Conservation (phyloP, 164 flowering plant genomes). For the Amborella trichopoda region DNA sequence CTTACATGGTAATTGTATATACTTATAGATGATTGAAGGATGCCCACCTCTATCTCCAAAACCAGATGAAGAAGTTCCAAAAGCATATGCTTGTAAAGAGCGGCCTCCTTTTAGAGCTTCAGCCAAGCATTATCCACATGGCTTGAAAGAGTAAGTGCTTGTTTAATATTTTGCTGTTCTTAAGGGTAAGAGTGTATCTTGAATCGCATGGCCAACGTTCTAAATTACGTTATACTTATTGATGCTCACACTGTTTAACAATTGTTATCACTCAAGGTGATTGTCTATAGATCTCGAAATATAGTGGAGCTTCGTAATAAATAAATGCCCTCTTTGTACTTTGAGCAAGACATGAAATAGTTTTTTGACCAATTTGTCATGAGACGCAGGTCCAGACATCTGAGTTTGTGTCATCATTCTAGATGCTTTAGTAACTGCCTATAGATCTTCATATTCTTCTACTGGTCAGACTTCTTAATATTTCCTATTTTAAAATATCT, state of each 20-base stretch:
- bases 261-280: not conserved
- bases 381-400: too few species aligned
- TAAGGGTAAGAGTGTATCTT: not conserved
- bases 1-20: too few species aligned
- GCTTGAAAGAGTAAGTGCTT: conserved; percentile 64
- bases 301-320: not conserved
- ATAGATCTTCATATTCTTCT: not conserved
- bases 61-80: conserved; percentile 54
- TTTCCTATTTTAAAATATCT: not conserved
- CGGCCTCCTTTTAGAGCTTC: conserved; percentile 88
- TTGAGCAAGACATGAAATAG: not conserved
- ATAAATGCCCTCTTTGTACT: not conserved
- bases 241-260: not conserved
- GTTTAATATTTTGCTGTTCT: not conserved
- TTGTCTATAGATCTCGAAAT: not conserved
- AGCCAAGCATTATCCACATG: conserved; percentile 60
- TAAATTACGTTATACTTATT: not conserved
- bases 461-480: not conserved
- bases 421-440: not conserved
- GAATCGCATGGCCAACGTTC: not conserved
- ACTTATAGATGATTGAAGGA: conserved; percentile 99
- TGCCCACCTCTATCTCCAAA: conserved; percentile 54
- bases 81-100: conserved; percentile 48
- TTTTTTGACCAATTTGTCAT: too few species aligned
- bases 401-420: not conserved